Evolutionary conservation across 73 alveolate genomes (phyloP).

Genomic region (Paramecium primaurelia): DNA sequence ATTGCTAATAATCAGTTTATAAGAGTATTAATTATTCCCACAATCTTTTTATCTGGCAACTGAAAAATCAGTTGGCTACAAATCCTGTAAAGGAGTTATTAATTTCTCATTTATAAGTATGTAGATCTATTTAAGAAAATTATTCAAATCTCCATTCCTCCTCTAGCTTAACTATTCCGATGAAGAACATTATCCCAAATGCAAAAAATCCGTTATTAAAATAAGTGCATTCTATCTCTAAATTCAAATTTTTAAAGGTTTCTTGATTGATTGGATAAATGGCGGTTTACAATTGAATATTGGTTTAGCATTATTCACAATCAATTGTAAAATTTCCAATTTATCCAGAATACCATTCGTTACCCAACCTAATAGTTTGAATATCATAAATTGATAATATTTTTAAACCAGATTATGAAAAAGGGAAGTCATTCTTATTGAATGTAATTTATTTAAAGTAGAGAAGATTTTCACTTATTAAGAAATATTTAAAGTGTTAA

Average conservation of each 20-base stretch:
- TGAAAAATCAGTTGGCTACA: neutral
- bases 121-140: neutral
- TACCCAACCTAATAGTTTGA: neutral
- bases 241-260: neutral
- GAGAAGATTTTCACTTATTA: neutral
- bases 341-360: constrained; percentile 1
- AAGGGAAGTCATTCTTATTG: neutral
- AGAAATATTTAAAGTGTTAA: neutral
- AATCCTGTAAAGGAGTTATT: neutral
- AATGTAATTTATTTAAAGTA: neutral
- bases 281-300: neutral
- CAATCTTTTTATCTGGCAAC: neutral
- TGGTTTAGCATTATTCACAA: neutral
- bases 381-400: neutral
- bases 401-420: neutral
- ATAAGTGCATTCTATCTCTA: too few species aligned
- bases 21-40: neutral
- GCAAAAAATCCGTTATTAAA: too few species aligned
- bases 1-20: neutral
- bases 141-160: neutral
- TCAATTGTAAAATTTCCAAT: neutral
- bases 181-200: too few species aligned
- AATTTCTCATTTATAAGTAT: neutral
- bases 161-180: too few species aligned
- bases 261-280: neutral